Evolutionary conservation across 345 rosid species (phyloP).

Genomic region (Gossypium arboreum): DNA sequence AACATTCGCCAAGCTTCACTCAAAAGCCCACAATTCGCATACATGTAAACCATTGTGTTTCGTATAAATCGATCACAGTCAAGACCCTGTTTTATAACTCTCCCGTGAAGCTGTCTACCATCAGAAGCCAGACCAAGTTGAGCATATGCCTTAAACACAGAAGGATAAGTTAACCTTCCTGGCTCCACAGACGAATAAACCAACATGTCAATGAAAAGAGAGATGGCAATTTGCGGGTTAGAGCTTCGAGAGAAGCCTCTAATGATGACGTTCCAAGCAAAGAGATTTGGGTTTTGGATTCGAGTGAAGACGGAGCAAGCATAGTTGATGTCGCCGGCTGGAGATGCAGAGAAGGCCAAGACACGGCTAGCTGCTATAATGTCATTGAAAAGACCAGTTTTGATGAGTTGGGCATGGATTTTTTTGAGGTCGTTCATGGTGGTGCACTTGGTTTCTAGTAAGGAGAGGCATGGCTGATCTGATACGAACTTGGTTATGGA

Average conservation of each 20-base stretch:
- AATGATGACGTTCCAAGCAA: conserved; percentile 70
- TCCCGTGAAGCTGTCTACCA: conserved; percentile 70
- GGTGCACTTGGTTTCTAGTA: conserved; percentile 46
- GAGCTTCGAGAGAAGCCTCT: conserved; percentile 71
- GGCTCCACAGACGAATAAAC: conserved; percentile 41
- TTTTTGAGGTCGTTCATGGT: conserved; percentile 59
- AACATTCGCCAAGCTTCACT: conserved; percentile 54
- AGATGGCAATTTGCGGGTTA: conserved; percentile 45
- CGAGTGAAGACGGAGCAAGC: conserved; percentile 54
- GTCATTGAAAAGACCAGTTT: conserved; percentile 53
- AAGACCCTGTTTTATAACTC: conserved; percentile 61
- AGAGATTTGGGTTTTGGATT: conserved; percentile 43
- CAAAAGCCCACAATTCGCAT: conserved; percentile 49
- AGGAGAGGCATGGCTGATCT: conserved; percentile 38
- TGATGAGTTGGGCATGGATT: conserved; percentile 65
- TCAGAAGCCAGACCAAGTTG: conserved; percentile 43
- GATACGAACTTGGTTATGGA: conserved; percentile 34
- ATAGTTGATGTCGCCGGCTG: conserved; percentile 55
- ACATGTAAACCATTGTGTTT: conserved; percentile 59
- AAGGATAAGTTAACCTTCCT: conserved; percentile 68
- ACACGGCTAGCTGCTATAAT: conserved; percentile 56
- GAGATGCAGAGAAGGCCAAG: conserved; percentile 56
- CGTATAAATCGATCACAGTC: conserved; percentile 51
- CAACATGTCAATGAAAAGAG: conserved; percentile 55
- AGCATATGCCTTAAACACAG: conserved; percentile 69